Base-by-base conservation (phyloP, 176 grass and related monocot genomes). In the Puya raimondii region DNA sequence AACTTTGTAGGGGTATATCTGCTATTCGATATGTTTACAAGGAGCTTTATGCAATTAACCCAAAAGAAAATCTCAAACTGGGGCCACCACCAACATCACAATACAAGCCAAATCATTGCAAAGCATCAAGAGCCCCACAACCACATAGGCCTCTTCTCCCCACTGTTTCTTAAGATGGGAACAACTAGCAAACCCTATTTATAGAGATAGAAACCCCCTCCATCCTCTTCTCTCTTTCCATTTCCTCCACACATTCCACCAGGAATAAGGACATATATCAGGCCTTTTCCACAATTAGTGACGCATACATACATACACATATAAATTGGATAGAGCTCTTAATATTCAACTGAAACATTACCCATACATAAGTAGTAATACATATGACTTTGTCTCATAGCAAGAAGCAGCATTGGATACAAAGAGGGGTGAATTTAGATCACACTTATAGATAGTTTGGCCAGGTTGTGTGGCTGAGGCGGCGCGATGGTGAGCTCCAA, bases 401-500 rank as follows among this genome's bases (percentile, higher is more conserved):
- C 23, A 52, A 16, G 49, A 73, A 73, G 33, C 33, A 42, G 33
- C 33, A 42, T 5, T 42, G 33, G 0, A 42, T 42, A 7, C 7
- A 7, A 42, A 42, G 1, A n/a, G 0, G 33, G 33, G 33, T 42
- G 33, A 7, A 42, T 42, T 75, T 91, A 92, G 68, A 87, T 51
- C 59, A 92, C 93, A 66, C 79, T 83, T 70, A 90, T 85, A 48
- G 82, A 79, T 18, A 84, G 74, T 66, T 78, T 49, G 16, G 70
- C 14, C 25, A 70, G 64, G 10, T 47, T 74, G 3, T 72, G 65
- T 29, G 70, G 72, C 75, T 48, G 48, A 12, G 76, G 76, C 2
- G 79, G 87, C 4, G 76, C 92, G 42, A 96, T 96, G 74, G 86
- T 86, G 49, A 91, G 88, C 70, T 91, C 88, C 50, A 92, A 69